Evolutionary conservation across 1,284 basidiomycete genomes (phyloP), one percentile per base, ranked within the genome.

Genomic region (Cryptococcus sp.): DNA sequence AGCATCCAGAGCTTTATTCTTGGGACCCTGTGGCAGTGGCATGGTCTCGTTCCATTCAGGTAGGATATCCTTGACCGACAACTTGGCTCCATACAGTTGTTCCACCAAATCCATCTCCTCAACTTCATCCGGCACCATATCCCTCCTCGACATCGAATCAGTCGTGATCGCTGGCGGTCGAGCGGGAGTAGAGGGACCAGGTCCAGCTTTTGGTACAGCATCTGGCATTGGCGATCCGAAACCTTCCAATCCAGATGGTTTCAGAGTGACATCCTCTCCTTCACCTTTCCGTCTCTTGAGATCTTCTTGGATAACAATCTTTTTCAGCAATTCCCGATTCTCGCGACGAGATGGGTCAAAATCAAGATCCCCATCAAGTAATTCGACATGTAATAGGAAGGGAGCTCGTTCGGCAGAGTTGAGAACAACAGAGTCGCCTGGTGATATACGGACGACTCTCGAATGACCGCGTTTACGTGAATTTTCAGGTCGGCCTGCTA

Each of bases 331-430:
- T 53, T 94, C 91, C 66, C 84, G 85, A 74, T 99, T 99, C 39
- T 82, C 79, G 46, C 92, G 80, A 63, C 87, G 86, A 10, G 76
- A 73, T 0, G 96, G 91, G 67, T 98, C 90, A 73, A 99, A 98
- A 70, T 96, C 89, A 22, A 99, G 81, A 66, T 98, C 94, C 49
- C 85, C 85, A 61, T 86, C 83, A 28, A 98, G 80, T 46, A 98
- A 86, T 75, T 99, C 96, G 51, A 98, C 84, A 56, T 97, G 82
- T 14, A 99, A 81, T 31, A 99, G 80, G 69, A 90, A 99, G 1
- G 96, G 96, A 1, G 91, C 93, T 45, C 88, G 83, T 73, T 98
- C 93, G 2, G 96, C 96, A 34, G 94, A 98, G 71, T 99, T 99
- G 44, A 99, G 83, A 4, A 98, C 96, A 32, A 98, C 96, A 41